Percentiles rank a stretch among this genome's conserved stretches.
Evolutionary conservation across 1,284 basidiomycete species (phyloP).

Genomic region (Apiotrichum siamense): DNA sequence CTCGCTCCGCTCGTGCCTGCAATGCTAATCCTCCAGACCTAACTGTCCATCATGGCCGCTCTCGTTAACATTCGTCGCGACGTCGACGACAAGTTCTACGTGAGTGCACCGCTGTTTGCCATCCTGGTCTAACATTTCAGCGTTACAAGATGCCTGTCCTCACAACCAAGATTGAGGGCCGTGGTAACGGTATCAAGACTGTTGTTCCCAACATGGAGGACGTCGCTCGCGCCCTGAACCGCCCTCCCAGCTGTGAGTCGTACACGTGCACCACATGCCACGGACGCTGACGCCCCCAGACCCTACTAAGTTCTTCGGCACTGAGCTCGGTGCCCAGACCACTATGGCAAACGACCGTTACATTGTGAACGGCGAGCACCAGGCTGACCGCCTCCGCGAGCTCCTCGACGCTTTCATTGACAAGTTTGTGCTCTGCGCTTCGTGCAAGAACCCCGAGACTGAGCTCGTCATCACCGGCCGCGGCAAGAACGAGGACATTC

Average conservation of each 20-base stretch:
- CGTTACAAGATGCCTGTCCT: conserved; percentile 79
- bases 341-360: conserved; percentile 94
- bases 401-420: conserved; percentile 95
- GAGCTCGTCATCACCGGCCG: conserved; percentile 74
- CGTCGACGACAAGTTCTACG: conserved; percentile 69
- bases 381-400: conserved; percentile 85
- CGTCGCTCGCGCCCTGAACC: conserved; percentile 88
- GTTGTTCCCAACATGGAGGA: conserved; percentile 98
- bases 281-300: conserved; percentile 50
- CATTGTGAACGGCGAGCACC: conserved; percentile 97
- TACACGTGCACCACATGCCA: background rate
- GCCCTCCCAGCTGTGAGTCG: conserved; percentile 71
- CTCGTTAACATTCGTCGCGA: conserved; percentile 92
- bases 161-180: conserved; percentile 95
- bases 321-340: conserved; percentile 96
- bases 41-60: conserved; percentile 66
- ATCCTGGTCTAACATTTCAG: too few relatives aligned
- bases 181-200: conserved; percentile 99
- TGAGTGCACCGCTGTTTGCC: conserved; percentile 27
- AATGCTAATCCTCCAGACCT: conserved; percentile 9
- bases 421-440: conserved; percentile 94
- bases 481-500: conserved; percentile 74
- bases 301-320: conserved; percentile 98
- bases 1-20: background rate
- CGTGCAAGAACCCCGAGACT: conserved; percentile 99